Evolutionary conservation across 2,329 filamentous ascomycete genomes (phyloP).

Genomic region (Thermoascus crustaceus): DNA sequence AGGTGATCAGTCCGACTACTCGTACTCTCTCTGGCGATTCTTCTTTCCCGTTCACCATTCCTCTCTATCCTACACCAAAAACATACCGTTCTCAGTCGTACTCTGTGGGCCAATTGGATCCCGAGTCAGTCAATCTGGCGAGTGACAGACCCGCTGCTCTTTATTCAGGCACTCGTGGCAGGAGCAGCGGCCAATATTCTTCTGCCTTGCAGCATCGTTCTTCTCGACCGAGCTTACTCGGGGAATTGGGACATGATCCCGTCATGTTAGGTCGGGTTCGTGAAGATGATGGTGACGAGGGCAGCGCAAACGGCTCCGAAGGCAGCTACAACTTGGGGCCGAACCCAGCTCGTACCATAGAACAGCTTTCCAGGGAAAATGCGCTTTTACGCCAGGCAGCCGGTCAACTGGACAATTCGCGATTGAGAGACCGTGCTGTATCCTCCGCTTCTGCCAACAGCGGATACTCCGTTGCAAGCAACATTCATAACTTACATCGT

Average conservation of each 20-base stretch:
- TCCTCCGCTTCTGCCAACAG: slow-evolving; percentile 32
- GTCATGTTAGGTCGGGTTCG: slow-evolving; percentile 39
- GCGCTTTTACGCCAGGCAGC: slow-evolving; percentile 39
- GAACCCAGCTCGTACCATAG: slow-evolving; percentile 38
- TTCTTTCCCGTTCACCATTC: slow-evolving; percentile 73
- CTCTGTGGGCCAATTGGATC: slow-evolving; percentile 82
- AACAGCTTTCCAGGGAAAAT: slow-evolving; percentile 41
- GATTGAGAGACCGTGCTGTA: slow-evolving; percentile 33
- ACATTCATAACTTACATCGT: slow-evolving; percentile 28
- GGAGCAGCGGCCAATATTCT: slow-evolving; percentile 45
- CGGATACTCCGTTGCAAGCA: slow-evolving; percentile 23
- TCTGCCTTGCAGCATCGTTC: slow-evolving; percentile 71
- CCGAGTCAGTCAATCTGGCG: slow-evolving; percentile 43
- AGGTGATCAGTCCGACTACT: slow-evolving; percentile 44
- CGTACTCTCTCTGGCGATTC: slow-evolving; percentile 44
- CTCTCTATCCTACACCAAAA: slow-evolving; percentile 82
- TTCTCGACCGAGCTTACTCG: slow-evolving; percentile 49
- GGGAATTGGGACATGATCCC: slow-evolving; percentile 39
- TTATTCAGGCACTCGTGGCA: slow-evolving; percentile 24
- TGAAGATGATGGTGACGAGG: slow-evolving; percentile 42
- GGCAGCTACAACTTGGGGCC: slow-evolving; percentile 28
- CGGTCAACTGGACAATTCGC: slow-evolving; percentile 27
- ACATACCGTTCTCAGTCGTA: slow-evolving; percentile 94
- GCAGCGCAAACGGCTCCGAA: slow-evolving; percentile 32
- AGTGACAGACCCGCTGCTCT: slow-evolving; percentile 25